Evolutionary conservation across 225 moss, liverwort and hornwort genomes (phyloP).

Genomic region (Bryoerythrophyllum caledonicum): DNA sequence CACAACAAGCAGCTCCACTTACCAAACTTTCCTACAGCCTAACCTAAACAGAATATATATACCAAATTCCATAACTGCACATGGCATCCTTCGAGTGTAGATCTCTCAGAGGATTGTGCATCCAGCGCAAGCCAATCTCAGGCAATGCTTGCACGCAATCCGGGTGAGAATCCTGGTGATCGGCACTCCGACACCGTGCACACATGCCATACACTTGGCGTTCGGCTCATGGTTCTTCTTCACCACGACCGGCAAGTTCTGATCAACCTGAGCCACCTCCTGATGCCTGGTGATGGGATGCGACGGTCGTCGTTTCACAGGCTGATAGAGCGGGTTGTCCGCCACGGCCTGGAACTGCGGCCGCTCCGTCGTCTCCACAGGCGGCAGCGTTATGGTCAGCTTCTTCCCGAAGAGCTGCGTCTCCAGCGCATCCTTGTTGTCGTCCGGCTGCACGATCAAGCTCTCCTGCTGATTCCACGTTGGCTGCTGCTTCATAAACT

Average conservation of each 20-base stretch:
- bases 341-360: neutral
- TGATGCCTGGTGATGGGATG: too few species aligned
- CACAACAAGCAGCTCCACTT: neutral
- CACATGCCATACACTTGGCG: conserved; percentile 40
- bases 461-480: conserved; percentile 17
- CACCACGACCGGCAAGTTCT: too few species aligned
- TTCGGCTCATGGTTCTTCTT: conserved; percentile 10
- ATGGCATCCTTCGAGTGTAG: neutral
- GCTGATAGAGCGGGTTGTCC: neutral
- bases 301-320: neutral
- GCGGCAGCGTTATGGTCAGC: neutral
- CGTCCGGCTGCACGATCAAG: conserved; percentile 19
- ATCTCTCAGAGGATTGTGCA: conserved; percentile 33
- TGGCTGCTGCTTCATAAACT: conserved; percentile 29
- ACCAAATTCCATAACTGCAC: neutral
- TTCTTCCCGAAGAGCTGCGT: conserved; percentile 23
- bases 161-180: conserved; percentile 20
- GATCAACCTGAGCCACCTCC: too few species aligned
- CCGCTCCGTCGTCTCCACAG: conserved; percentile 2
- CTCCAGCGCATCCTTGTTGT: conserved; percentile 32
- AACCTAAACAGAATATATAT: neutral
- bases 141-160: conserved; percentile 11
- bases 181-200: conserved; percentile 36
- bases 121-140: accelerated
- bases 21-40: neutral